phyloP scores from a whole-genome alignment of 116 monocot species.

The Dioscorea cayenensis region DNA sequence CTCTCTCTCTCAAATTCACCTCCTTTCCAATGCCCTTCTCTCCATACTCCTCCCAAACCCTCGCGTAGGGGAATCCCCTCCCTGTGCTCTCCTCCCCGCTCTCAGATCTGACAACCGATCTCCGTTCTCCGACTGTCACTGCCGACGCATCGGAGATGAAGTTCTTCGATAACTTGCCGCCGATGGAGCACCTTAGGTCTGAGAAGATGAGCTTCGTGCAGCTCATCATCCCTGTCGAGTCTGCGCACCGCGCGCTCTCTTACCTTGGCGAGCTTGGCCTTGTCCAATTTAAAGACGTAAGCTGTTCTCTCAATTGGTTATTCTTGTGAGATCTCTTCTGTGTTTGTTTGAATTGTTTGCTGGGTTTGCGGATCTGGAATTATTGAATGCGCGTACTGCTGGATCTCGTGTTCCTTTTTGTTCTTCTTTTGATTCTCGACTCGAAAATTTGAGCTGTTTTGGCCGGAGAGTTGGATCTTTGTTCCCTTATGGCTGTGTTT shows the following conservation, averaged over 20 bases:
- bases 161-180: slow-evolving; percentile 15
- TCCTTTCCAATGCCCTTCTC: no score
- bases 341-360: background rate
- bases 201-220: slow-evolving; percentile 90
- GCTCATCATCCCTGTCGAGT: slow-evolving; percentile 88
- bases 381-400: background rate
- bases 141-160: background rate
- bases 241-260: slow-evolving; percentile 63
- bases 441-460: no score
- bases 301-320: background rate
- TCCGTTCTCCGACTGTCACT: no score
- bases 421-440: no score
- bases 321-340: background rate
- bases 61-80: no score
- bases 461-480: no score
- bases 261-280: slow-evolving; percentile 88
- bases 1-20: no score
- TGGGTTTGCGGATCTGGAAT: background rate
- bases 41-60: no score
- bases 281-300: slow-evolving; percentile 87
- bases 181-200: slow-evolving; percentile 53
- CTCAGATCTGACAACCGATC: no score
- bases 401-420: background rate
- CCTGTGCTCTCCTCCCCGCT: no score
- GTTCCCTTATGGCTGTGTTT: no score